Evolutionary conservation across 371 early-diverging fungal genomes (phyloP).

Genomic region (Parasitella parasitica): DNA sequence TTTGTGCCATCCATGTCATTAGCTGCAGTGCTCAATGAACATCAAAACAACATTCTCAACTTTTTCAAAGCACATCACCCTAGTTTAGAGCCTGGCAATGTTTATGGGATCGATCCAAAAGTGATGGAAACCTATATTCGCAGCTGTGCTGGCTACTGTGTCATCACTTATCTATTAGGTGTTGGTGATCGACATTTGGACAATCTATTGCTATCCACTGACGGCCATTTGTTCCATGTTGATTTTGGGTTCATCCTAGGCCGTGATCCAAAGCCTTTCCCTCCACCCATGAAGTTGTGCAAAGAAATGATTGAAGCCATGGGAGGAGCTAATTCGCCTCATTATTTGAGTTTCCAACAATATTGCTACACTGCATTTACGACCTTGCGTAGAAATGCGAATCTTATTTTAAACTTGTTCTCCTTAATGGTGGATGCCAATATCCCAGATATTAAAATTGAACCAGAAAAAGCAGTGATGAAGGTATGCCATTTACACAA

Average conservation of each 20-base stretch:
- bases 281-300: constrained; percentile 98
- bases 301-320: constrained; percentile 99
- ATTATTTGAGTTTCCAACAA: constrained; percentile 85
- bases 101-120: constrained; percentile 69
- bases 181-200: constrained; percentile 99
- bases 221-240: constrained; percentile 94
- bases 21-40: constrained; percentile 86
- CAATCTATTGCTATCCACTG: constrained; percentile 87
- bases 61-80: constrained; percentile 76
- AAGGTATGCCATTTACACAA: constrained; percentile 58
- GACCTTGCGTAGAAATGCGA: constrained; percentile 88
- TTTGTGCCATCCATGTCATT: constrained; percentile 86
- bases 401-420: constrained; percentile 93
- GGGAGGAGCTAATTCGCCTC: constrained; percentile 86
- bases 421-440: constrained; percentile 94
- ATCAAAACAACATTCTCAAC: constrained; percentile 77
- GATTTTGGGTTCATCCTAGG: constrained; percentile 99
- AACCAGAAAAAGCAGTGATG: constrained; percentile 94
- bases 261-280: constrained; percentile 98
- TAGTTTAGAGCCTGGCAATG: constrained; percentile 55
- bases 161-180: constrained; percentile 96
- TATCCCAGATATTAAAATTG: constrained; percentile 93
- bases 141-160: constrained; percentile 97
- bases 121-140: constrained; percentile 95
- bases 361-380: constrained; percentile 94